These are phyloP conservation scores for Trametes cingulata DNA, from an alignment of 768 basidiomycete genomes.

Conservation along the genomic window DNA sequence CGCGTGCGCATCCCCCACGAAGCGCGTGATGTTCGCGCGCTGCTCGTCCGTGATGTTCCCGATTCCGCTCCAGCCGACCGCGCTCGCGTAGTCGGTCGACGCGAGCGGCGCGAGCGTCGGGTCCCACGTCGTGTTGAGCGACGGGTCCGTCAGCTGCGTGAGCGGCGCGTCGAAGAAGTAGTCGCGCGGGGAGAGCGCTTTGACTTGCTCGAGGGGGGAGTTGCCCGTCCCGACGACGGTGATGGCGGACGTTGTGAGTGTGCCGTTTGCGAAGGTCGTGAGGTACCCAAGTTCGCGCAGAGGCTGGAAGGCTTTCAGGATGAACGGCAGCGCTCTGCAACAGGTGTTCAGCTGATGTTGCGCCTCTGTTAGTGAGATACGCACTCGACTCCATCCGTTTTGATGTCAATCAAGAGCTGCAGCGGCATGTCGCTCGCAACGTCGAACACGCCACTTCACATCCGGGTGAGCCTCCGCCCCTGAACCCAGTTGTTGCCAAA, in stretches of 20 bases:
- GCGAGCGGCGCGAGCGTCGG: constrained; percentile 49
- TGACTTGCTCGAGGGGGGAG: constrained; percentile 48
- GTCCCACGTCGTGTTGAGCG: constrained; percentile 42
- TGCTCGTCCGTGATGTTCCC: constrained; percentile 43
- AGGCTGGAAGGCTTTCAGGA: constrained; percentile 47
- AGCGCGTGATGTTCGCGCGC: constrained; percentile 38
- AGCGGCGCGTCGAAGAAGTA: constrained; percentile 56
- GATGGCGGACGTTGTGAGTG: constrained; percentile 37
- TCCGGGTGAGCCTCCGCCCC: background rate
- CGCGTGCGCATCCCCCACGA: constrained; percentile 46
- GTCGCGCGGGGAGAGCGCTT: constrained; percentile 46
- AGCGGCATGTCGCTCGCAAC: constrained; percentile 41
- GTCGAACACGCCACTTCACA: constrained; percentile 52
- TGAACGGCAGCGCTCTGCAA: constrained; percentile 43
- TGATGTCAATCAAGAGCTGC: constrained; percentile 54
- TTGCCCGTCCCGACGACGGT: constrained; percentile 54
- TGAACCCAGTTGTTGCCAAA: background rate
- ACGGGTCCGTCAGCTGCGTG: constrained; percentile 38
- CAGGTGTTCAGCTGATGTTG: constrained; percentile 2
- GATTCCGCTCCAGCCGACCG: constrained; percentile 51
- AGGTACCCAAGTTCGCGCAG: constrained; percentile 46
- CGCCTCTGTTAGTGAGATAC: constrained; percentile 18
- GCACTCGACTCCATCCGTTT: constrained; percentile 50
- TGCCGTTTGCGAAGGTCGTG: constrained; percentile 47
- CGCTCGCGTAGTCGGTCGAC: constrained; percentile 46